Evolutionary conservation across 768 basidiomycete species (phyloP), one percentile per base, ranked within the genome.

Genomic region (Lentinus tigrinus): DNA sequence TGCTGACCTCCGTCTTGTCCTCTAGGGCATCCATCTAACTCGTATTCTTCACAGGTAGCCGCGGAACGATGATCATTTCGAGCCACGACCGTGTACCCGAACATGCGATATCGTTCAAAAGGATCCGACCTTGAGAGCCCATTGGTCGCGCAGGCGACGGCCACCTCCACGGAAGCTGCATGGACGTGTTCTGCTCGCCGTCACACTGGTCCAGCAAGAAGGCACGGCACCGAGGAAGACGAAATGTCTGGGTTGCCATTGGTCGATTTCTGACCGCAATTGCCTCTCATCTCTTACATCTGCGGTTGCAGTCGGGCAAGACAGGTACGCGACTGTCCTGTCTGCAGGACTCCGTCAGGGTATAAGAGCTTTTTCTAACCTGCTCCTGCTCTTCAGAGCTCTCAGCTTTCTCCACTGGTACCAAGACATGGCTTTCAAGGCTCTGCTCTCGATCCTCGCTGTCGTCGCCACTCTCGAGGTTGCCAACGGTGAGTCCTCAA

Each of bases 401-500:
- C 11, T 17, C 36, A 39, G 51, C 27, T 52, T 39, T 52, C 36
- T 21, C 24, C 49, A 39, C 23, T 13, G 8, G 34, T 36, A 7
- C 11, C 37, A 40, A 54, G 28, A 38, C 43, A 69, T 68, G 67
- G 42, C 44, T 24, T 52, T 62, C 57, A 60, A 55, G 40, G 43
- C 19, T 16, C 38, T 65, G 37, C 39, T 52, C 19, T 28, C 62
- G 40, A 24, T 65, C 55, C 51, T 58, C 47, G 56, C 57, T 38
- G 43, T 58, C 39, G 39, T 56, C 44, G 47, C 57, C 7, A 31
- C 14, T 21, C 43, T 61, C 48, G 26, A 54, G 10, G 39, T 51
- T 23, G 55, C 52, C 48, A 58, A 43, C 43, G 66, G 64, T 59
- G 24, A n/a, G 40, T 21, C 14, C 3, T 7, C 17, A n/a, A 26